Evolutionary conservation across 2,329 filamentous ascomycete genomes (phyloP).

Genomic region (Fusarium nanum): DNA sequence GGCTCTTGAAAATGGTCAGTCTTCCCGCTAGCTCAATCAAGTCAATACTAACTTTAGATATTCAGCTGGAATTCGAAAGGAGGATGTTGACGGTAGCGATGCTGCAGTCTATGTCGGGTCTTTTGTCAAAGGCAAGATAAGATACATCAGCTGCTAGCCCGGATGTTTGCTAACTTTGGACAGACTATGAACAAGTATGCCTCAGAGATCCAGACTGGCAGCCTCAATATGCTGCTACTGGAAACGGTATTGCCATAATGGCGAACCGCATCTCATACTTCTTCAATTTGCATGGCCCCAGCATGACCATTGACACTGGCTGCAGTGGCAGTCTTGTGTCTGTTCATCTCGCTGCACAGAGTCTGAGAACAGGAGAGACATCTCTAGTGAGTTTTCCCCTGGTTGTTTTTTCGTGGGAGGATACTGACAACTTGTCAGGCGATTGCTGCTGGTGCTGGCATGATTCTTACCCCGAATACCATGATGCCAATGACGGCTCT

Average conservation of each 20-base stretch:
- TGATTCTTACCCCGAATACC: slow-evolving; percentile 66
- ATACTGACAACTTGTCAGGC: slow-evolving; percentile 49
- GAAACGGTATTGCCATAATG: slow-evolving; percentile 64
- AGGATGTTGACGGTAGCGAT: slow-evolving; percentile 58
- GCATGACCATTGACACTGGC: slow-evolving; percentile 69
- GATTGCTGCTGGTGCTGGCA: slow-evolving; percentile 62
- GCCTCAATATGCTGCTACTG: slow-evolving; percentile 64
- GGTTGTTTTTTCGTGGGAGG: background rate
- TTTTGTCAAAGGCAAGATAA: slow-evolving; percentile 59
- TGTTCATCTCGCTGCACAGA: slow-evolving; percentile 64
- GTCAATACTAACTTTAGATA: background rate
- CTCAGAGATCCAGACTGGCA: slow-evolving; percentile 62
- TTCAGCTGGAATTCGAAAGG: slow-evolving; percentile 58
- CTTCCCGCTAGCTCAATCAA: background rate
- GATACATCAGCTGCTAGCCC: background rate
- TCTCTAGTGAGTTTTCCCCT: slow-evolving; percentile 49
- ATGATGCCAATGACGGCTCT: slow-evolving; percentile 67
- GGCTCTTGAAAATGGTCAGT: slow-evolving; percentile 61
- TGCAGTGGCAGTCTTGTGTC: slow-evolving; percentile 68
- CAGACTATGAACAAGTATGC: slow-evolving; percentile 65
- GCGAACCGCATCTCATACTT: slow-evolving; percentile 67
- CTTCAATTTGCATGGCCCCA: slow-evolving; percentile 66
- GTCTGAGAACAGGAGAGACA: slow-evolving; percentile 59
- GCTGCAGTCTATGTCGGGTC: slow-evolving; percentile 63
- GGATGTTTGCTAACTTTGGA: background rate